These are phyloP conservation scores for Quambalaria eucalypti DNA, from an alignment of 1,284 basidiomycete genomes.

Conservation along the genomic window DNA sequence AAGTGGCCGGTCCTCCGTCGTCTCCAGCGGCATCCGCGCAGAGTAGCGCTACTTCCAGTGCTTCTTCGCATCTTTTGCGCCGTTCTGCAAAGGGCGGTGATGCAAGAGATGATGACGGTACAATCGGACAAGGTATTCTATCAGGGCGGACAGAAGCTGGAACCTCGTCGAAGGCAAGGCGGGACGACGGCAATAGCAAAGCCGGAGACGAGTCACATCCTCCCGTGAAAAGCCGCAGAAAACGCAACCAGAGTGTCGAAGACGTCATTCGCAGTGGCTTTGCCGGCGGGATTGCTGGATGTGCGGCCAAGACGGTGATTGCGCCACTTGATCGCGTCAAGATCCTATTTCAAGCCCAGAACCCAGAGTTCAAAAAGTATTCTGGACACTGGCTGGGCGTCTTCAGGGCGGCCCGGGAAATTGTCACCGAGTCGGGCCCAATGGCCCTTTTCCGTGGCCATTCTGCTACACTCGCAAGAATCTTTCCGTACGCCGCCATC, in stretches of 20 bases:
- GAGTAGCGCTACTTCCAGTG: no score
- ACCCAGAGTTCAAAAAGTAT: slow-evolving; percentile 88
- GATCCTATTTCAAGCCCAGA: slow-evolving; percentile 95
- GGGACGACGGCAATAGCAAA: no score
- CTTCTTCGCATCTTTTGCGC: no score
- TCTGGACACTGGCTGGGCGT: slow-evolving; percentile 80
- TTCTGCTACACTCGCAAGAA: slow-evolving; percentile 66
- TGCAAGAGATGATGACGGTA: no score
- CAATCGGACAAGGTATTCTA: no score
- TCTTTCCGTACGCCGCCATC: slow-evolving; percentile 91
- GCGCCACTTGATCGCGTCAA: slow-evolving; percentile 96
- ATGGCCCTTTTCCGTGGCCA: slow-evolving; percentile 89
- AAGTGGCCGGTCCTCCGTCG: no score
- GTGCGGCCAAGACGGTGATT: slow-evolving; percentile 90
- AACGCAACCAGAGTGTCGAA: slow-evolving; percentile 59
- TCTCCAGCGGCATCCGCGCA: no score
- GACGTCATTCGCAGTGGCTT: slow-evolving; percentile 72
- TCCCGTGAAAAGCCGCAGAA: not conserved
- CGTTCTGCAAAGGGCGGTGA: no score
- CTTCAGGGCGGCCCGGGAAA: slow-evolving; percentile 68
- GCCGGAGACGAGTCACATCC: no score
- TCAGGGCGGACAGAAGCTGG: no score
- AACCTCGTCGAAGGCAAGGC: no score
- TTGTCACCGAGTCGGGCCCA: slow-evolving; percentile 65
- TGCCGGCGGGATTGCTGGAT: slow-evolving; percentile 86